Evolutionary conservation across 2,329 filamentous ascomycete genomes (phyloP).

Genomic region (Coniosporium tulheliwenetii): DNA sequence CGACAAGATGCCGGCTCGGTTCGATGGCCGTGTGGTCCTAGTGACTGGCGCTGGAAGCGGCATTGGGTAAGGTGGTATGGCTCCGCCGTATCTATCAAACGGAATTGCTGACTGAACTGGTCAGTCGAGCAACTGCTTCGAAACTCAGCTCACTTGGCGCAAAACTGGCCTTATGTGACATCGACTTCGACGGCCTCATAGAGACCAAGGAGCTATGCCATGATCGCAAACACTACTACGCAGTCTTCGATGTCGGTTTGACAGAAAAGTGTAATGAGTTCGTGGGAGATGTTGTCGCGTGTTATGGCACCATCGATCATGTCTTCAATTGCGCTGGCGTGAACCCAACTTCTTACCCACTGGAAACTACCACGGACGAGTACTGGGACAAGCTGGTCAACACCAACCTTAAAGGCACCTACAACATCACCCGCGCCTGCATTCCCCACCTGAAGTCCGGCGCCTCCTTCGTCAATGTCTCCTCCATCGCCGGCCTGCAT

Average conservation of each 20-base stretch:
- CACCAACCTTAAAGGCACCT: slow-evolving; percentile 29
- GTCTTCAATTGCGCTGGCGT: slow-evolving; percentile 30
- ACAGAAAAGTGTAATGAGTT: slow-evolving; percentile 10
- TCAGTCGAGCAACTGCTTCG: background rate
- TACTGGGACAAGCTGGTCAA: slow-evolving; percentile 32
- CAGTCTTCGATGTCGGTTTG: slow-evolving; percentile 15
- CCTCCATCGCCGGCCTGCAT: slow-evolving; percentile 17
- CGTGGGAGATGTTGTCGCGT: slow-evolving; percentile 7
- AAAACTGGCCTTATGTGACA: slow-evolving; percentile 1
- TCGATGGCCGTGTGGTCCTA: background rate
- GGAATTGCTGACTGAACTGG: too few species aligned
- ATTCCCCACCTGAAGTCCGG: slow-evolving; percentile 21
- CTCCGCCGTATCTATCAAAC: too few species aligned
- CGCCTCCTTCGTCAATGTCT: slow-evolving; percentile 23
- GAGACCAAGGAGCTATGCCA: slow-evolving; percentile 2
- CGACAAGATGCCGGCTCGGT: background rate
- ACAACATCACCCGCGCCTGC: slow-evolving; percentile 26
- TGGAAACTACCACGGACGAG: slow-evolving; percentile 26
- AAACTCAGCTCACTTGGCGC: slow-evolving; percentile 1
- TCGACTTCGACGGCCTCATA: background rate
- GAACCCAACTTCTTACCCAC: slow-evolving; percentile 28
- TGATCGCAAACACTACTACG: slow-evolving; percentile 1
- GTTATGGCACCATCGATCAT: slow-evolving; percentile 16
- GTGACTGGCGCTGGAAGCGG: background rate
- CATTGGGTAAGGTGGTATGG: background rate